Conservation (phyloP, 441 rosid species). For the Populus hybrid region DNA sequence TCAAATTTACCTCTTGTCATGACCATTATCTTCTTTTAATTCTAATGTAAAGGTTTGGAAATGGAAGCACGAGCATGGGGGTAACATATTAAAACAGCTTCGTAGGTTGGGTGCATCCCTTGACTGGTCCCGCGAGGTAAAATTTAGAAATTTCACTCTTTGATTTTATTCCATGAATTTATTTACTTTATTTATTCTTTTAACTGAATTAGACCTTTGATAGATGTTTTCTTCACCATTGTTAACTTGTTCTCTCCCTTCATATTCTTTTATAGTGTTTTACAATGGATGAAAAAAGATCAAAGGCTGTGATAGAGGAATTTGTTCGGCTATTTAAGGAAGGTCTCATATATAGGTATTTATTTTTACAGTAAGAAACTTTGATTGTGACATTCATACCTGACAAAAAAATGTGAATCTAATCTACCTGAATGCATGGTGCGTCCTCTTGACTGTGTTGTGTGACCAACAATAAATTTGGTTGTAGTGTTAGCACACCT, state of each 20-base stretch:
- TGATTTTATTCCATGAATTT: too few relatives aligned
- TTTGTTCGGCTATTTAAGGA: slow-evolving; percentile 67
- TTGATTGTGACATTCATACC: neutral
- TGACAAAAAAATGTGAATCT: too few relatives aligned
- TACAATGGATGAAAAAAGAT: slow-evolving; percentile 90
- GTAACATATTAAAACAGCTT: slow-evolving; percentile 63
- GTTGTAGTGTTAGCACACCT: too few relatives aligned
- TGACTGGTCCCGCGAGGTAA: slow-evolving; percentile 98
- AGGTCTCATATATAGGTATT: slow-evolving; percentile 82
- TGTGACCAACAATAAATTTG: too few relatives aligned
- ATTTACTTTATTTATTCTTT: too few relatives aligned
- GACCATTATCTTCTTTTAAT: slow-evolving; percentile 13
- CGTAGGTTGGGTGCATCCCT: slow-evolving; percentile 85
- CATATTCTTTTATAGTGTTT: slow-evolving; percentile 52
- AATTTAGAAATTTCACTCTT: neutral
- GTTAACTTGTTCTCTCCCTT: neutral
- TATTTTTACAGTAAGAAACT: neutral
- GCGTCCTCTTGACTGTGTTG: too few relatives aligned
- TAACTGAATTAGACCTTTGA: too few relatives aligned
- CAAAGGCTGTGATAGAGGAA: slow-evolving; percentile 86
- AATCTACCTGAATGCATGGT: too few relatives aligned
- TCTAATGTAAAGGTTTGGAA: slow-evolving; percentile 71
- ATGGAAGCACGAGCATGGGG: slow-evolving; percentile 79
- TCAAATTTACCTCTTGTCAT: neutral
- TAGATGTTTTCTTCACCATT: neutral